phyloP scores from a whole-genome alignment of 257 asterid species.

The Solanum chilense region DNA sequence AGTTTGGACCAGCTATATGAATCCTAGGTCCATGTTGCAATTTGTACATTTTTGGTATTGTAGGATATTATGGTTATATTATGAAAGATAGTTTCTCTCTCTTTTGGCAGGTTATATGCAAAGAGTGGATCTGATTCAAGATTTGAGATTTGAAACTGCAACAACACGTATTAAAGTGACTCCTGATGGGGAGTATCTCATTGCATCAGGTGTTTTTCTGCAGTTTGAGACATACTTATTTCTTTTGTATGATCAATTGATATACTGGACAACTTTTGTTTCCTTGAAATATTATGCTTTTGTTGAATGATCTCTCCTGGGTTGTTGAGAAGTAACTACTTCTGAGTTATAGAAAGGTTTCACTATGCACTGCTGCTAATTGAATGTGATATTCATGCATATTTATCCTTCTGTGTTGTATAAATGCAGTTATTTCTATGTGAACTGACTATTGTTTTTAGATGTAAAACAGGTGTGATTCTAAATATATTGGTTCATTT shows the following conservation, averaged over 20 bases:
- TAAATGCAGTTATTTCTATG: not conserved
- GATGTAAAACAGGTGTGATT: not conserved
- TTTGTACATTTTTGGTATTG: not conserved
- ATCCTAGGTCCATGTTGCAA: not conserved
- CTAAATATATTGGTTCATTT: not conserved
- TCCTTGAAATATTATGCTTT: not conserved
- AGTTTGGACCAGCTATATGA: not conserved
- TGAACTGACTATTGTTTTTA: not conserved
- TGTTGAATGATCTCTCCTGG: not conserved
- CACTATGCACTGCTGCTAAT: not conserved
- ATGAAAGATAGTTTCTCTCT: not conserved
- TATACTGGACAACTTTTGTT: not conserved
- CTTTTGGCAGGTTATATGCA: conserved; percentile 54
- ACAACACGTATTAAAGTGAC: conserved; percentile 73
- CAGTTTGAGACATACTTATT: not conserved
- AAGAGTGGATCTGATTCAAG: conserved; percentile 78
- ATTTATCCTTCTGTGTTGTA: not conserved
- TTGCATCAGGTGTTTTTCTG: conserved; percentile 59
- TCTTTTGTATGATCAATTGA: not conserved
- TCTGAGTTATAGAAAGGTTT: not conserved
- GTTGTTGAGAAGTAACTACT: not conserved
- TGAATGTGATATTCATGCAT: not conserved
- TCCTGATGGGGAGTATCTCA: conserved; percentile 79
- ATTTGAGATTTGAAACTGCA: conserved; percentile 86
- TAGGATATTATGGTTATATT: not conserved